Conservation (phyloP, 345 rosid species). For the Jatropha curcas region DNA sequence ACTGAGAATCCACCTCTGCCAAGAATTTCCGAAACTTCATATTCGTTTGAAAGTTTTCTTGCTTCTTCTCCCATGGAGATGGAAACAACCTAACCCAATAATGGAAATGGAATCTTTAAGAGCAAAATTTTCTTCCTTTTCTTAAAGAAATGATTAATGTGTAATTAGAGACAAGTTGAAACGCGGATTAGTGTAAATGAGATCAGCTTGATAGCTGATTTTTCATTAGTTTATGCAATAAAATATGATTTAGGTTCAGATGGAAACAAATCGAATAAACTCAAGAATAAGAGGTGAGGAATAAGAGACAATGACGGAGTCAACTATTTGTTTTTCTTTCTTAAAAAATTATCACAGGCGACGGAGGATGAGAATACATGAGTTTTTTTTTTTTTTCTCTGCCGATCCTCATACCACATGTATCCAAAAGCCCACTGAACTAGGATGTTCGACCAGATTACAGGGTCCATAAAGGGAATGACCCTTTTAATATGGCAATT, state of each 20-base stretch:
- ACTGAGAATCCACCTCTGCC: conserved; percentile 71
- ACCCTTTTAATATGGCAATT: no score
- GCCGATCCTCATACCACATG: no score
- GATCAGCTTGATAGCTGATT: conserved; percentile 24
- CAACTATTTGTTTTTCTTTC: no score
- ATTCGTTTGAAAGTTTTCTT: conserved; percentile 46
- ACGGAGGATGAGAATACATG: no score
- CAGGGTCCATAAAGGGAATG: no score
- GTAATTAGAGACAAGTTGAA: conserved; percentile 9
- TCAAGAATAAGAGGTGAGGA: conserved; percentile 18
- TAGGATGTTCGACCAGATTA: no score
- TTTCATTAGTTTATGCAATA: conserved; percentile 26
- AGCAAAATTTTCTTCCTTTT: no score
- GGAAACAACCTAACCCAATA: background rate
- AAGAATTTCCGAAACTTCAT: conserved; percentile 46
- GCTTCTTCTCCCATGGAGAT: conserved; percentile 50
- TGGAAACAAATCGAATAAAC: conserved; percentile 30
- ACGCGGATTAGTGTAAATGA: conserved; percentile 29
- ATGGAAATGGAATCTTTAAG: no score
- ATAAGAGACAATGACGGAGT: conserved; percentile 33
- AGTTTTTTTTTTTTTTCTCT: no score
- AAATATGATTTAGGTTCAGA: conserved; percentile 17
- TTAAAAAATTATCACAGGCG: no score
- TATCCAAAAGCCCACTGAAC: no score
- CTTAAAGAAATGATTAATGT: conserved; percentile 11